Evolutionary conservation across 1,139 yeast species (phyloP).

Genomic region (Protomyces arabidopsidicola): DNA sequence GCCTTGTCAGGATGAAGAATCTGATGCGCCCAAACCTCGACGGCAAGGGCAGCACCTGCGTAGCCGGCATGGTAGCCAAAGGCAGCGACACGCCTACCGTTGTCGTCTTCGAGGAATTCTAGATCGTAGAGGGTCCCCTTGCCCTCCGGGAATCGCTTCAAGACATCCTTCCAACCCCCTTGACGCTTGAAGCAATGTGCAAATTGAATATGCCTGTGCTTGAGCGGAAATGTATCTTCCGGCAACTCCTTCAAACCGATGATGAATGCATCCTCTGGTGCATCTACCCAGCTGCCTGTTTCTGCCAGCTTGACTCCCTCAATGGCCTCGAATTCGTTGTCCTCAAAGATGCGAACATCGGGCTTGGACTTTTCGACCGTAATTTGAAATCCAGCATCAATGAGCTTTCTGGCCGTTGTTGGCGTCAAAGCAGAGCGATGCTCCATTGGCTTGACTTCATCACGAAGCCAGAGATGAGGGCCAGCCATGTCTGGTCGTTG

Average conservation of each 20-base stretch:
- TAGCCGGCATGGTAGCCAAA: conserved; percentile 98
- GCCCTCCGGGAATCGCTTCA: conserved; percentile 83
- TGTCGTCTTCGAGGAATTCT: conserved; percentile 89
- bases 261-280: conserved; percentile 85
- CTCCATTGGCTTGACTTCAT: conserved; percentile 94
- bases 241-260: conserved; percentile 94
- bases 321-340: conserved; percentile 58
- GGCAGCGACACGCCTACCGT: conserved; percentile 98
- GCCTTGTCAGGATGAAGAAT: conserved; percentile 69
- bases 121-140: conserved; percentile 85
- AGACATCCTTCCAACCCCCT: conserved; percentile 92
- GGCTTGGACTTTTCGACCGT: conserved; percentile 74
- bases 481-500: conserved; percentile 3
- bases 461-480: conserved; percentile 60
- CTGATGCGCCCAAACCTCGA: conserved; percentile 90
- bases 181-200: conserved; percentile 98
- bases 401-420: conserved; percentile 71
- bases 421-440: conserved; percentile 98
- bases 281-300: conserved; percentile 84
- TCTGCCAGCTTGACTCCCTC: conserved; percentile 88
- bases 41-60: conserved; percentile 97
- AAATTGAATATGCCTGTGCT: conserved; percentile 94
- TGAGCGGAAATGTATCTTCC: conserved; percentile 86
- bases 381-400: conserved; percentile 83
- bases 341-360: conserved; percentile 66